Conservation (phyloP, 805 yeast species). For the Saturnispora serradocipensis region DNA sequence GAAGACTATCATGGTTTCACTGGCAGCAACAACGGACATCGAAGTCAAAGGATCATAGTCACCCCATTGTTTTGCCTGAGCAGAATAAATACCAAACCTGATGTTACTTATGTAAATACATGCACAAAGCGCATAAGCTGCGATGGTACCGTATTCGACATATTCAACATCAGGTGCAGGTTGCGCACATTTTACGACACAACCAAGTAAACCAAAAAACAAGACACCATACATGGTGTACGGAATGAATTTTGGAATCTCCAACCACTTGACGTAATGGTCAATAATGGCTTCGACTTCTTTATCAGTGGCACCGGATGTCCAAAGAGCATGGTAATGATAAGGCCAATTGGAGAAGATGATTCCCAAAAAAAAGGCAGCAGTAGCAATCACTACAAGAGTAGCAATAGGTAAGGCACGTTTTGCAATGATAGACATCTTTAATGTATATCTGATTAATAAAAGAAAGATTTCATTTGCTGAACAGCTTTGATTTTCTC, state of each 20-base stretch:
- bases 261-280: slow-evolving; percentile 72
- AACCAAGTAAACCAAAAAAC: slow-evolving; percentile 60
- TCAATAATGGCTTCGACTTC: slow-evolving; percentile 42
- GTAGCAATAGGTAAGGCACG: slow-evolving; percentile 15
- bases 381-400: slow-evolving; percentile 28
- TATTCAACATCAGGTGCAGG: slow-evolving; percentile 79
- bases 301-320: slow-evolving; percentile 36
- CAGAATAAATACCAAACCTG: slow-evolving; percentile 66
- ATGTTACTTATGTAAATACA: slow-evolving; percentile 82
- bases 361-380: slow-evolving; percentile 75
- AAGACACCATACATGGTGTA: slow-evolving; percentile 55
- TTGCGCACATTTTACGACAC: slow-evolving; percentile 69
- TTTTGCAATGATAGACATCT: background rate
- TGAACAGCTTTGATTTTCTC: background rate
- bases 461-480: background rate
- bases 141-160: slow-evolving; percentile 84
- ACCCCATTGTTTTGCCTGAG: slow-evolving; percentile 77
- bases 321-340: slow-evolving; percentile 69
- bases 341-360: slow-evolving; percentile 74
- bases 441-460: background rate
- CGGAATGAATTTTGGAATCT: slow-evolving; percentile 49
- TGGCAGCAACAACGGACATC: slow-evolving; percentile 84
- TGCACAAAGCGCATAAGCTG: slow-evolving; percentile 60
- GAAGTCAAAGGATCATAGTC: slow-evolving; percentile 85
- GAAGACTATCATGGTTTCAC: slow-evolving; percentile 65